Base-by-base conservation (phyloP, 2,329 filamentous ascomycete species). In the Cadophora luteo-olivacea region DNA sequence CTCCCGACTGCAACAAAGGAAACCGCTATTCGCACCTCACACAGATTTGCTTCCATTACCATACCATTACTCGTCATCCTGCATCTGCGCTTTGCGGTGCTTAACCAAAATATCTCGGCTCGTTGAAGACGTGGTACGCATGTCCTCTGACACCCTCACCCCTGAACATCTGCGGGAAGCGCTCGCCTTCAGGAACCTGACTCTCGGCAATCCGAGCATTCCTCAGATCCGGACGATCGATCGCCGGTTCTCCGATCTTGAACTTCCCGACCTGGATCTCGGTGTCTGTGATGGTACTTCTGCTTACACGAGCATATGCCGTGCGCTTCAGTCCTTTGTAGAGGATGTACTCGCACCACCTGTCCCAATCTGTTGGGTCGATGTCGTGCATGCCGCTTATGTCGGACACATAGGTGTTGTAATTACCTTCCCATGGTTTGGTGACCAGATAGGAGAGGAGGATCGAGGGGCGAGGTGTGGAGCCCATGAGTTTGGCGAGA, bases 261-360 rank as follows among this genome's bases (percentile, higher is more conserved):
- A 99, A 98, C 80, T 98, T 98, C 74, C 93, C 96, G 38, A 97
- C 92, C 84, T 99, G 96, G 66, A 99, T 85, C 82, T 99, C 96
- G 1, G 96, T 99, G 78, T 99, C 96, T 14, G 96, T 99, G 74
- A 99, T 98, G 1, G 93, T 97, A 74, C 90, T 90, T 75, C 96
- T 86, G 75, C 91, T 95, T 64, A 99, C 91, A 65, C 96, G 85
- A 4, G 96, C 96, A 79, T 99, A 99, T 1, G 93, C 95, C 0
- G 92, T 91, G 70, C 95, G 87, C 80, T 90, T 91, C 70, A 99
- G 82, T 14, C 90, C 90, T 84, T 97, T 97, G 85, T 93, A 99
- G 32, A 99, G 83, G 73, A 99, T 97, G 80, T 99, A 99, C 83
- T 99, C 95, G 83, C 96, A 99, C 96, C 96, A 99, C 66, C 96